Evolutionary conservation across 495 filamentous ascomycete species (phyloP), one percentile per base, ranked within the genome.

Genomic region (Penicillium verhagenii): DNA sequence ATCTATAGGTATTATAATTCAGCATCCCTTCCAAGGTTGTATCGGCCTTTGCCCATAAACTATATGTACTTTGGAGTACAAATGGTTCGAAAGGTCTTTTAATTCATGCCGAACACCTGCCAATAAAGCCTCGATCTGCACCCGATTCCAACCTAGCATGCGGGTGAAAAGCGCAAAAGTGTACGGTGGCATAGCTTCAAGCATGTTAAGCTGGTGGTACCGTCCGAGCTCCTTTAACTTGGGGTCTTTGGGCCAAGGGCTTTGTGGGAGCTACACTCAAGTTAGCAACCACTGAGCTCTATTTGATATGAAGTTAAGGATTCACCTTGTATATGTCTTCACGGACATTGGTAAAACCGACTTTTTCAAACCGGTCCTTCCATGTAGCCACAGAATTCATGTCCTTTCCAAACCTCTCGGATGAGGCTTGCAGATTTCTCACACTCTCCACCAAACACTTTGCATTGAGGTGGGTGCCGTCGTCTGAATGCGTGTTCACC

Each of bases 81-180:
- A 31, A 64, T 87, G 82, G 14, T 78, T 64, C 5, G 61, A 71
- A 4, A 70, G 62, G 57, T 85, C 78, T 38, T 73, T 64, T 29
- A 87, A 51, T 39, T 80, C 82, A n/a, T 72, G 72, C 35, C 78
- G 72, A 3, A 84, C 73, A 13, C 80, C 69, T 9, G 74, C 77
- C 3, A 82, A 69, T 52, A 86, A 72, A 8, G 73, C 73, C 55
- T 85, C 76, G 20, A 82, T 76, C 60, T 86, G 72, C 19, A 72
- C 73, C 51, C 68, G 13, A 49, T 74, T 45, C 76, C 80, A 83
- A 2, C 80, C 79, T 13, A 82, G 71, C n/a, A 78, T 71, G 16
- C 76, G 74, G 1, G 80, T 84, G 55, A 86, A 83, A 1, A 83
- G 60, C 23, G 74, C 75, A 44, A 79, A 77, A 24, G 66, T 74